Evolutionary conservation across 139 green algal species (phyloP).

Genomic region (Desmodesmus armatus): DNA sequence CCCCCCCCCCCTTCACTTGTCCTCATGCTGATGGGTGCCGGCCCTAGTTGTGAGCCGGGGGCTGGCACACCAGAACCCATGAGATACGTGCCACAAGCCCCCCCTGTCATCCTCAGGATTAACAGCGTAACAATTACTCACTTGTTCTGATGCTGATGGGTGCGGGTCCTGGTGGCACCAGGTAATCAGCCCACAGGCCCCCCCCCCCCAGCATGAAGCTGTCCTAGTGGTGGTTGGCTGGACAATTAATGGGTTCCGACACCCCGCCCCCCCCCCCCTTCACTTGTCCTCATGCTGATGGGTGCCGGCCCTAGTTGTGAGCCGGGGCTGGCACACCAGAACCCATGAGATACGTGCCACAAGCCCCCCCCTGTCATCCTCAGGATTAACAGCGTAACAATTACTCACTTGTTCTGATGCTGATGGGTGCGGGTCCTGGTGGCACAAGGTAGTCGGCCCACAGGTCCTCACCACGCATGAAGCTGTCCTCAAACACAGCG

Average conservation of each 20-base stretch:
- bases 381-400: too few relatives aligned
- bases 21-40: background rate
- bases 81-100: too few relatives aligned
- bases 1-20: background rate
- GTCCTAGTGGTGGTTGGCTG: too few relatives aligned
- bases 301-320: background rate
- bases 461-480: slow-evolving; percentile 35
- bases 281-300: background rate
- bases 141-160: slow-evolving; percentile 9
- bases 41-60: background rate
- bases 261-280: too few relatives aligned
- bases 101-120: too few relatives aligned
- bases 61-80: too few relatives aligned
- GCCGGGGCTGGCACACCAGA: background rate
- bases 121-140: too few relatives aligned
- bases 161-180: slow-evolving; percentile 34
- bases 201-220: too few relatives aligned
- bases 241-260: too few relatives aligned
- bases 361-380: too few relatives aligned
- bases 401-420: background rate
- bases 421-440: slow-evolving; percentile 17
- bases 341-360: too few relatives aligned
- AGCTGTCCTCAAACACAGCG: slow-evolving; percentile 40
- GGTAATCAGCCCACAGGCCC: slow-evolving; percentile 41
- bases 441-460: slow-evolving; percentile 44